Base-by-base conservation (phyloP, 768 basidiomycete species). In the Leccinellum luteum region DNA sequence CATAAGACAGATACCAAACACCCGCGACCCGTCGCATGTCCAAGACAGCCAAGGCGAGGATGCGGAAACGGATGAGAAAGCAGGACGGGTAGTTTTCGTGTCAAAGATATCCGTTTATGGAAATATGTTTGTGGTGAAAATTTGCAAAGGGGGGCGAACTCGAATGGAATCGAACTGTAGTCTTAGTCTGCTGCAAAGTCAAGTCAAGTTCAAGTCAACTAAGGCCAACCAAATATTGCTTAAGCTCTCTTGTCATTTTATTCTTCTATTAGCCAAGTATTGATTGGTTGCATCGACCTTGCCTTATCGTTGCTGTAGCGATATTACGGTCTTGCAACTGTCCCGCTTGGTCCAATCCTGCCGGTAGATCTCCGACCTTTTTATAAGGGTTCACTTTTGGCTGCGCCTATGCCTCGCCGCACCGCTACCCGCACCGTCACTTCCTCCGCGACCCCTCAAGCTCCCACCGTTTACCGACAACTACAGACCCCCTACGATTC, bases 331-430 rank as follows among this genome's bases (percentile, higher is more conserved):
- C 57, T 50, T 56, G 51, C 58, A 54, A 60, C 60, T 47, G 45
- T 56, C 66, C 64, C 54, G 51, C 62, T 64, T 58, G 55, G 62
- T 55, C 49, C 57, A 65, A 66, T 48, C 56, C 64, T 59, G 60
- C 69, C 66, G 63, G 66, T 64, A 67, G 63, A 73, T 73, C 68
- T 73, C 73, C 73, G 71, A 74, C 71, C 69, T 64, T 58, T 73
- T 68, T 73, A 73, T 74, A 71, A 68, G 62, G 63, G 64, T 64
- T 66, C 56, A 55, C 67, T 67, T n/a, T n/a, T 65, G 69, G 71
- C 72, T 73, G 73, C 70, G 70, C 65, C 52, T 65, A 86, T 85
- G 84, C 82, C 85, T 74, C 83, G 82, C 72, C 84, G 83, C 71
- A 72, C 78, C 57, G 76, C 79, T 55, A 62, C 75, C 63, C 80